A percentile compares a stretch with the other conserved stretches of the same genome.
These are phyloP conservation scores for Sextonia rubra DNA, from an alignment of 164 flowering plant genomes.

Conservation along the genomic window DNA sequence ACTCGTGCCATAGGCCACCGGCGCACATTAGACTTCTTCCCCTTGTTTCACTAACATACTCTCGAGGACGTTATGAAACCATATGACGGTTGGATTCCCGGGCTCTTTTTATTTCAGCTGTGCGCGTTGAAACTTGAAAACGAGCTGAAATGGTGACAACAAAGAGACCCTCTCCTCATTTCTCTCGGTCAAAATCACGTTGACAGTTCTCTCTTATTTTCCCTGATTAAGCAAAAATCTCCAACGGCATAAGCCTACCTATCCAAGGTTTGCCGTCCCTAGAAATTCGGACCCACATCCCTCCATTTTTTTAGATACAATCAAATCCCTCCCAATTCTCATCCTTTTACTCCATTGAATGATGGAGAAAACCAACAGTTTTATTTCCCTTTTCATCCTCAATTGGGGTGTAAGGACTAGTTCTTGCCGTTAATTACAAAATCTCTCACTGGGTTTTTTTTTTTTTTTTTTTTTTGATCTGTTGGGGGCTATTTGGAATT, in stretches of 20 bases:
- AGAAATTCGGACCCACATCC: conserved; percentile 4
- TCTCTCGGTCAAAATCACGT: conserved; percentile 4
- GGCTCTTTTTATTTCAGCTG: neutral
- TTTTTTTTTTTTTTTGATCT: too few species aligned
- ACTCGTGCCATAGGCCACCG: too few species aligned
- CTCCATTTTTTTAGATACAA: too few species aligned
- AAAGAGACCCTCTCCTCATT: neutral
- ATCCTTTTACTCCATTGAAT: neutral
- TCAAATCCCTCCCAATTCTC: neutral
- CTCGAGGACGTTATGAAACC: neutral
- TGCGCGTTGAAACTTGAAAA: neutral
- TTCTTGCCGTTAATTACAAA: neutral
- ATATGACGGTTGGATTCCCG: neutral
- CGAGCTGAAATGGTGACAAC: neutral
- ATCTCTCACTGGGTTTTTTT: neutral
- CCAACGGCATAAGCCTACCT: conserved; percentile 11
- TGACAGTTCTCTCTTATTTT: neutral
- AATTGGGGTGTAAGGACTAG: neutral
- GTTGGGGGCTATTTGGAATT: neutral
- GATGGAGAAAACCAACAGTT: conserved; percentile 3
- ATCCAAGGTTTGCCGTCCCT: neutral
- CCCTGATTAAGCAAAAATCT: neutral
- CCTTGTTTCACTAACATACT: neutral
- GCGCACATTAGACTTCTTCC: neutral
- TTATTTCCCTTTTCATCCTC: neutral